phyloP scores from a whole-genome alignment of 208 protist species.

The Crithidia mellificae region DNA sequence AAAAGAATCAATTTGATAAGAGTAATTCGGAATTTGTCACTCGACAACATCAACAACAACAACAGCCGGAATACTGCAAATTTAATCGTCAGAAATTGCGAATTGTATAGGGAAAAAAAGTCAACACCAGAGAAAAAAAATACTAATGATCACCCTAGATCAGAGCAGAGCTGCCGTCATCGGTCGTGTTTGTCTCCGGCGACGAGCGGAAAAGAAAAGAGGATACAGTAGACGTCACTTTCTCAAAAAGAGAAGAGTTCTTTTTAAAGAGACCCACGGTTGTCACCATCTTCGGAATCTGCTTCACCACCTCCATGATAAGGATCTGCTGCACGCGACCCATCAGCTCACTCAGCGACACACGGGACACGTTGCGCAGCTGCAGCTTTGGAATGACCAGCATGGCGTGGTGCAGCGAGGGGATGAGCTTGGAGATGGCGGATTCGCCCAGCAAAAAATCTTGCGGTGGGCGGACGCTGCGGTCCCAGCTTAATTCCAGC shows the following conservation, averaged over 20 bases:
- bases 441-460: conserved; percentile 57
- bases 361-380: conserved; percentile 40
- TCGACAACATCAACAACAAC: no score
- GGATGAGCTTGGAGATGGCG: conserved; percentile 44
- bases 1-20: no score
- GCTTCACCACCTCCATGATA: conserved; percentile 47
- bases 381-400: conserved; percentile 47
- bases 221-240: conserved; percentile 28
- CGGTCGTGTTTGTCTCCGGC: conserved; percentile 20
- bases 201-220: conserved; percentile 29
- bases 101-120: no score
- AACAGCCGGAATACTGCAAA: no score
- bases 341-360: conserved; percentile 35
- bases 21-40: no score
- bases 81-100: no score
- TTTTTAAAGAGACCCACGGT: conserved; percentile 51
- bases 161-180: conserved; percentile 22
- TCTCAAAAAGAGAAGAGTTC: conserved; percentile 35
- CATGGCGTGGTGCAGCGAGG: conserved; percentile 56
- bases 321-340: conserved; percentile 41
- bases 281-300: conserved; percentile 51
- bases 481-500: conserved; percentile 58
- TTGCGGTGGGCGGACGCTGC: conserved; percentile 46
- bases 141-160: conserved; percentile 1
- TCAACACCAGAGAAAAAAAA: no score